Conservation (phyloP, 768 basidiomycete species). For the Lactarius hengduanensis region DNA sequence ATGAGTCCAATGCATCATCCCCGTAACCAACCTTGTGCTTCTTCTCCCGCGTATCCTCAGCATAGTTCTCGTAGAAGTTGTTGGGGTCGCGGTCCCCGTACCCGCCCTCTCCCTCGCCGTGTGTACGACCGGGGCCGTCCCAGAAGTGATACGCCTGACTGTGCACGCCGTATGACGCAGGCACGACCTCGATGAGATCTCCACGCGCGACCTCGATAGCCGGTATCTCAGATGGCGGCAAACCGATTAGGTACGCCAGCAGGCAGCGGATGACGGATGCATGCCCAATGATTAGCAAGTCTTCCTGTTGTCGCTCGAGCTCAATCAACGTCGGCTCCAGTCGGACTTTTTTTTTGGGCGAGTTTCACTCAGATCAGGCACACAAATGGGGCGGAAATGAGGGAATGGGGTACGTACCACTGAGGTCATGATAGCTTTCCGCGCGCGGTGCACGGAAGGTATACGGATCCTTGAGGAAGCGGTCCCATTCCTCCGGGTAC, state of each 20-base stretch:
- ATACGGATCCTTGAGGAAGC: constrained; percentile 92
- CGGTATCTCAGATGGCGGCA: constrained; percentile 94
- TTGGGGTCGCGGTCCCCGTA: constrained; percentile 51
- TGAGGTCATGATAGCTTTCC: constrained; percentile 96
- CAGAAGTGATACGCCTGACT: constrained; percentile 90
- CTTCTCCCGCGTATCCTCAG: constrained; percentile 46
- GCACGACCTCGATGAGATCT: constrained; percentile 91
- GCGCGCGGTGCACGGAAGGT: constrained; percentile 88
- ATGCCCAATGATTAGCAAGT: constrained; percentile 94
- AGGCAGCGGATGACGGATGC: constrained; percentile 97
- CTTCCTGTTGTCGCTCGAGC: constrained; percentile 90
- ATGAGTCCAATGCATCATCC: neutral
- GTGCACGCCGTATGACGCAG: constrained; percentile 86
- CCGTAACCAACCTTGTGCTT: constrained; percentile 21
- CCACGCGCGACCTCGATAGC: constrained; percentile 97
- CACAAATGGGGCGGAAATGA: neutral
- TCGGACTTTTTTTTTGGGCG: constrained; percentile 54
- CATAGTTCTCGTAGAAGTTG: constrained; percentile 90
- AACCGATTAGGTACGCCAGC: constrained; percentile 87
- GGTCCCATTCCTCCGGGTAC: constrained; percentile 93
- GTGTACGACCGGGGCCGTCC: constrained; percentile 76
- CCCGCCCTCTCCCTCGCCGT: constrained; percentile 36
- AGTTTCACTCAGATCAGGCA: constrained; percentile 9
- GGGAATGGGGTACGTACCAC: constrained; percentile 47
- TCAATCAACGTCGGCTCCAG: constrained; percentile 93